Base-by-base conservation (phyloP, 2,329 filamentous ascomycete species). In the Paradendryphiella salina region DNA sequence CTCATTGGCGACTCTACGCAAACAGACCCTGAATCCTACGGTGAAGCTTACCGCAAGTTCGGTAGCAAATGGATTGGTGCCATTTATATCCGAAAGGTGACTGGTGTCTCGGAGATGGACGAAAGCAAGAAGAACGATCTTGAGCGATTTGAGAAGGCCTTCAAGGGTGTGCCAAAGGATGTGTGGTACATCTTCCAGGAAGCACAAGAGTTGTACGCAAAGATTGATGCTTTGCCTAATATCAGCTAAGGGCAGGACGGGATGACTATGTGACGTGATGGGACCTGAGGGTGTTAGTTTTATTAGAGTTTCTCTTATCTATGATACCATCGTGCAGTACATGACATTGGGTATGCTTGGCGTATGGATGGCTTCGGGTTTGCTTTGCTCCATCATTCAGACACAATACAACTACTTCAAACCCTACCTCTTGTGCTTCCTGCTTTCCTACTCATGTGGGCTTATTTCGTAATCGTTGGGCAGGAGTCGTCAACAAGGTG, bases 1-100 rank as follows among this genome's bases (percentile, higher is more conserved):
- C 86, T 86, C 60, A 85, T 97, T 58, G 93, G 93, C 0, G 93
- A 97, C 73, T 93, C 87, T 32, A 96, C 92, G 0, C 93, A 96
- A 73, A 87, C 84, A 20, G 93, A 97, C 63, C 92, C 93, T 0
- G 93, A 97, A 70, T 84, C 89, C 0, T 97, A 96, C 67, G 92
- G 86, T 21, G 86, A 92, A 60, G 85, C 90, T 73, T 91, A 81
- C 72, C 71, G 85, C 44, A 79, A 80, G 40, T 83, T 85, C 56
- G 85, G 86, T 0, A 83, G 81, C 4, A 83, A 81, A 5, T 96
- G 91, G 90, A 83, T 96, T 54, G 83, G 84, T 54, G 82, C 88
- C 10, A 94, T 97, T 38, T 87, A 89, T 57, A 96, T 96, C 64
- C 84, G 92, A 46, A 93, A 89, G 67, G 90, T 94, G 0, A 85